A percentile compares a stretch with the other conserved stretches of the same genome.
Evolutionary conservation across 75 land plant species (phyloP).

Genomic region (Sequoiadendron giganteum): DNA sequence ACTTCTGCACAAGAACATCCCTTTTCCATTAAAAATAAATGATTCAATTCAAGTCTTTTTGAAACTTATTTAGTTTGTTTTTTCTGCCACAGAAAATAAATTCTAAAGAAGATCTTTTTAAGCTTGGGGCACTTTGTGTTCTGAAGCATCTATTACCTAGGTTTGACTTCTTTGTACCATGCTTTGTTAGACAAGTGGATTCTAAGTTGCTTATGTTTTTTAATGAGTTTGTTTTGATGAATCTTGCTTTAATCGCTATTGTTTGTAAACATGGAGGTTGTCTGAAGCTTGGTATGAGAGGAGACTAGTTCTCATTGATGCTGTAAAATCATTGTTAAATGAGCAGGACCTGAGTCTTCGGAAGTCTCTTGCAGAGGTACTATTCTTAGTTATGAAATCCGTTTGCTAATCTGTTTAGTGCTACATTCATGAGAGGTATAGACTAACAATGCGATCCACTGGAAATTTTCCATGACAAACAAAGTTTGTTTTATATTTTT

Average conservation of each 20-base stretch:
- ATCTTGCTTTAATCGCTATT: neutral
- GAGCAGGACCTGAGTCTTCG: constrained; percentile 67
- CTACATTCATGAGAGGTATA: neutral
- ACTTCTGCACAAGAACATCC: neutral
- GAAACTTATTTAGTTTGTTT: neutral
- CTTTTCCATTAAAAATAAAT: neutral
- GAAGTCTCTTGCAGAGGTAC: constrained; percentile 92
- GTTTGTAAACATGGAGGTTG: constrained; percentile 40
- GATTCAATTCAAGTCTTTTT: neutral
- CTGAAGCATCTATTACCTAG: constrained; percentile 93
- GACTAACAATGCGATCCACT: neutral
- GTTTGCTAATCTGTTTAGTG: neutral
- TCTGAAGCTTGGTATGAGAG: constrained; percentile 76
- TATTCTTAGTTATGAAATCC: neutral
- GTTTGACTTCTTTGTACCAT: constrained; percentile 29
- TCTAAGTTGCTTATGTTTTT: neutral
- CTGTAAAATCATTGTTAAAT: constrained; percentile 65
- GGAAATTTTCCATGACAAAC: neutral
- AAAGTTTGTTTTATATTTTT: neutral
- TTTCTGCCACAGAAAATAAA: constrained; percentile 55
- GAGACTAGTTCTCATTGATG: constrained; percentile 62
- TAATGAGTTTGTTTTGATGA: neutral
- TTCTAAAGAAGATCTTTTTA: constrained; percentile 67
- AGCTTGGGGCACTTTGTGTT: constrained; percentile 74
- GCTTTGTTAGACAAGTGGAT: neutral